phyloP scores from a whole-genome alignment of 2,329 filamentous ascomycete species.

The Arthrobotrys sinensis region DNA sequence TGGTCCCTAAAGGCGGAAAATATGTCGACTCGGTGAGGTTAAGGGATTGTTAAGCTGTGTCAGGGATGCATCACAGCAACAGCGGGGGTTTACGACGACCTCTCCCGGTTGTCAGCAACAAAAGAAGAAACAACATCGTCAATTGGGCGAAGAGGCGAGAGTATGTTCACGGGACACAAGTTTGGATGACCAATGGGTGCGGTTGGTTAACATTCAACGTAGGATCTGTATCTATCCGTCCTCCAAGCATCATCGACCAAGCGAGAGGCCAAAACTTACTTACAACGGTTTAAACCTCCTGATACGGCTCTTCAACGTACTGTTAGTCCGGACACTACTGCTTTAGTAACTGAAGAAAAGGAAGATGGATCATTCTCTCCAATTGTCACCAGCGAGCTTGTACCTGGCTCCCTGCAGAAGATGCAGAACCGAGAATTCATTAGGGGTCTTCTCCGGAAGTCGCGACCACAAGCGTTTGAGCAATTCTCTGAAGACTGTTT shows the following conservation, averaged over 20 bases:
- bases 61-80: slow-evolving; percentile 36
- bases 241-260: slow-evolving; percentile 91
- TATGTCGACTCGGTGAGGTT: slow-evolving; percentile 42
- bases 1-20: slow-evolving; percentile 27
- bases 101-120: slow-evolving; percentile 27
- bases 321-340: slow-evolving; percentile 18
- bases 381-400: slow-evolving; percentile 77
- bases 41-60: slow-evolving; percentile 28
- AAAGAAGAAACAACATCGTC: slow-evolving; percentile 42
- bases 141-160: slow-evolving; percentile 49
- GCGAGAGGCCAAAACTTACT: slow-evolving; percentile 90
- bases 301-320: slow-evolving; percentile 5
- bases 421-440: slow-evolving; percentile 75
- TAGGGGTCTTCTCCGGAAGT: slow-evolving; percentile 68
- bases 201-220: slow-evolving; percentile 21
- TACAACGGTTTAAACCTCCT: slow-evolving; percentile 81
- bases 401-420: slow-evolving; percentile 73
- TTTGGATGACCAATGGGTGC: background rate
- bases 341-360: slow-evolving; percentile 63
- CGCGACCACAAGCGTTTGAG: slow-evolving; percentile 65
- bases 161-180: slow-evolving; percentile 27
- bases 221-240: slow-evolving; percentile 90
- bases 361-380: slow-evolving; percentile 68
- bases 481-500: slow-evolving; percentile 65
- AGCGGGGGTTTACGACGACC: slow-evolving; percentile 34